Evolutionary conservation across 306 rosid genomes (phyloP).

Genomic region (Canavalia gladiata): DNA sequence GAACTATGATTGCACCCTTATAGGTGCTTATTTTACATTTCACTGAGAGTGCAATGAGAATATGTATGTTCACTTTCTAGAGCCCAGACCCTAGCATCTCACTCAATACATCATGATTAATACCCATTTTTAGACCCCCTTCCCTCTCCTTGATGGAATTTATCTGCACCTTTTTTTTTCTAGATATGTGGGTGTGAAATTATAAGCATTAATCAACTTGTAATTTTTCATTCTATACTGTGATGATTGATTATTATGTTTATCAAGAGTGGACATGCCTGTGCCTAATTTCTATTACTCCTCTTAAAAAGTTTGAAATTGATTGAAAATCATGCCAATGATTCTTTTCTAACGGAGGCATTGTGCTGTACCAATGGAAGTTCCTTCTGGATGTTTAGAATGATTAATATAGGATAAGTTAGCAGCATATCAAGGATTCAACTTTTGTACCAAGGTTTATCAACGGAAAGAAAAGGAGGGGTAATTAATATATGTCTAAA

Average conservation of each 20-base stretch:
- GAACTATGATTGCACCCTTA: conserved; percentile 65
- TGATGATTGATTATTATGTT: conserved; percentile 69
- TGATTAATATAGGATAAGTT: conserved; percentile 43
- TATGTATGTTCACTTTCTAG: conserved; percentile 45
- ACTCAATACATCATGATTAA: conserved; percentile 54
- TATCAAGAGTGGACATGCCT: conserved; percentile 56
- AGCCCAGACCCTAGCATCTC: conserved; percentile 41
- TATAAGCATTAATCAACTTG: conserved; percentile 49
- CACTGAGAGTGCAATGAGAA: background rate
- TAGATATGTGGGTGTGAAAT: conserved; percentile 43
- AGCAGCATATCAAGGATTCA: conserved; percentile 34
- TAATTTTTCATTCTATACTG: conserved; percentile 56
- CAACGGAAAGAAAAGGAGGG: conserved; percentile 30
- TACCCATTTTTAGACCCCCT: conserved; percentile 35
- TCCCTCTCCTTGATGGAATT: conserved; percentile 40
- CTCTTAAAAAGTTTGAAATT: conserved; percentile 41
- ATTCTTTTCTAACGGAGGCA: conserved; percentile 32
- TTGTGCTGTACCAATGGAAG: conserved; percentile 25
- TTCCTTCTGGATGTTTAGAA: conserved; percentile 44
- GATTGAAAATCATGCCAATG: conserved; percentile 46
- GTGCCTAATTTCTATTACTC: conserved; percentile 58
- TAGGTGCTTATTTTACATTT: conserved; percentile 56
- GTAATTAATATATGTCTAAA: conserved; percentile 20
- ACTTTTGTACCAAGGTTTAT: conserved; percentile 36
- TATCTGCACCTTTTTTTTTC: conserved; percentile 41